Evolutionary conservation across 2,329 filamentous ascomycete genomes (phyloP).

Genomic region (Penicillium polonicum): DNA sequence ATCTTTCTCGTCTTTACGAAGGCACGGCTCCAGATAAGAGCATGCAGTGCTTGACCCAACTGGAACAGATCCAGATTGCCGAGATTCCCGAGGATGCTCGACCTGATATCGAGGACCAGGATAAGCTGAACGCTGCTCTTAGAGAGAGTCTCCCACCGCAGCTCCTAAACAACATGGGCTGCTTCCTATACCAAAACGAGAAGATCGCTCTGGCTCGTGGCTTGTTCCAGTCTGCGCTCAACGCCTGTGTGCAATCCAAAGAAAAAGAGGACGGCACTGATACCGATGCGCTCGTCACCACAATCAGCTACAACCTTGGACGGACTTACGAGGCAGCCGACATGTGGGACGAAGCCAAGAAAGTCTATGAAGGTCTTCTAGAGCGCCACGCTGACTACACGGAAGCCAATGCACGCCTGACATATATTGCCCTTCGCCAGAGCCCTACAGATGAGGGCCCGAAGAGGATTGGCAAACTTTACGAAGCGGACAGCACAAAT

Average conservation of each 20-base stretch:
- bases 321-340: conserved; percentile 87
- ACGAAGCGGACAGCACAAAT: conserved; percentile 78
- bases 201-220: conserved; percentile 77
- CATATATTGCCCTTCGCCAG: conserved; percentile 82
- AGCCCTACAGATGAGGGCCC: conserved; percentile 82
- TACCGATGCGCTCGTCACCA: conserved; percentile 87
- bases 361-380: conserved; percentile 83
- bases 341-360: conserved; percentile 76
- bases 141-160: conserved; percentile 83
- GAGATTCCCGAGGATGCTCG: conserved; percentile 70
- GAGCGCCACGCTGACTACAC: conserved; percentile 87
- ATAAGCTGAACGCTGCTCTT: conserved; percentile 56
- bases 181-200: conserved; percentile 87
- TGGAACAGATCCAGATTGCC: conserved; percentile 84
- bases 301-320: conserved; percentile 94
- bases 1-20: conserved; percentile 89
- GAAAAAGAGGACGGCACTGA: conserved; percentile 75
- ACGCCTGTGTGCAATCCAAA: conserved; percentile 78
- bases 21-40: conserved; percentile 82
- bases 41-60: conserved; percentile 84
- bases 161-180: conserved; percentile 94
- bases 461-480: conserved; percentile 79
- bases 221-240: conserved; percentile 87
- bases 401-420: conserved; percentile 82
- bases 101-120: conserved; percentile 61